Percentiles rank a stretch among this genome's conserved stretches.
phyloP scores from a whole-genome alignment of 257 asterid genomes.

The Fraxinus excelsior region DNA sequence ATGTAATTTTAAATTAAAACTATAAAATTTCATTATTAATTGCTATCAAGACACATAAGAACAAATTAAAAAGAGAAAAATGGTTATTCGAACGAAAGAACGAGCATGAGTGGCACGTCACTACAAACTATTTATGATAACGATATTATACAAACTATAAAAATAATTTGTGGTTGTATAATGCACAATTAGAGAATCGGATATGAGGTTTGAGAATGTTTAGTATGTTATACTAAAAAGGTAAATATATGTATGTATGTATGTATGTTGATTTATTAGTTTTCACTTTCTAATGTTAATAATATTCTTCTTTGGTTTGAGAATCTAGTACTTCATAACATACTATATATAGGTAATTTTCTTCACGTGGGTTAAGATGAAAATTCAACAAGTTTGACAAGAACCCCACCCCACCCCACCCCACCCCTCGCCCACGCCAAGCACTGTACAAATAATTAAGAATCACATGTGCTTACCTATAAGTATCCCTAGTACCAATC shows the following conservation, averaged over 20 bases:
- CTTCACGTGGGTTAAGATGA: slow-evolving; percentile 12
- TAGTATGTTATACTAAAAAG: background rate
- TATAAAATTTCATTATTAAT: no score
- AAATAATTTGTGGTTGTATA: background rate
- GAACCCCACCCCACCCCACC: background rate
- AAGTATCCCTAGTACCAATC: background rate
- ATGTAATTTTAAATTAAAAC: no score
- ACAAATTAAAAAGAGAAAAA: no score
- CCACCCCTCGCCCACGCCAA: background rate
- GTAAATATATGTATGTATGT: no score
- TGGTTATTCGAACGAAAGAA: no score
- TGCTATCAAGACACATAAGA: no score
- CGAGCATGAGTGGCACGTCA: background rate
- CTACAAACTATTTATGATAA: background rate
- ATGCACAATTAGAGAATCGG: background rate
- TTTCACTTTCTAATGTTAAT: background rate
- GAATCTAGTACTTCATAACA: background rate
- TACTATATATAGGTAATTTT: slow-evolving; percentile 14
- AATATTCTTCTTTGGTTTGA: background rate
- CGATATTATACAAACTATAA: background rate
- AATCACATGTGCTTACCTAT: background rate
- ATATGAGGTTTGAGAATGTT: background rate
- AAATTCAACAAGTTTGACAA: slow-evolving; percentile 25
- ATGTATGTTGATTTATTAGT: no score
- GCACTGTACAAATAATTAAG: background rate